phyloP scores from a whole-genome alignment of 805 yeast genomes.

The Ogataea henricii region DNA sequence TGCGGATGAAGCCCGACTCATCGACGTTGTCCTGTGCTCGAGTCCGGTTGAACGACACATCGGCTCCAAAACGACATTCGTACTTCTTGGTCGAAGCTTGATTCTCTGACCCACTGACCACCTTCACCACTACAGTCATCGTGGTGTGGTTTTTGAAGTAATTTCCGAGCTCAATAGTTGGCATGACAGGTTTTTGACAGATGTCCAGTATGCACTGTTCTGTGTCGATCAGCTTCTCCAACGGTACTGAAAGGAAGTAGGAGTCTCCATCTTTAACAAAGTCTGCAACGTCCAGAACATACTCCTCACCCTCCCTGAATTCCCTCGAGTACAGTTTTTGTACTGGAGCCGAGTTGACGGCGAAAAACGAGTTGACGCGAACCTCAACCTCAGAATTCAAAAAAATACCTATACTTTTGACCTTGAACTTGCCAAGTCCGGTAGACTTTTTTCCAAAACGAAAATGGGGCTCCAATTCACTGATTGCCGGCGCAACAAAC shows the following conservation, averaged over 20 bases:
- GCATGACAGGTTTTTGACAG: neutral
- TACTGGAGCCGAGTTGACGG: constrained; percentile 9
- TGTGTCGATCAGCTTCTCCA: neutral
- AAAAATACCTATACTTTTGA: constrained; percentile 4
- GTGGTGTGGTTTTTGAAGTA: neutral
- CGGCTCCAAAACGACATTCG: neutral
- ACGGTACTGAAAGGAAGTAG: neutral
- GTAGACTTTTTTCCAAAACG: constrained; percentile 13
- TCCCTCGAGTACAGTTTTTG: constrained; percentile 6
- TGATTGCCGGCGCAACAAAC: neutral
- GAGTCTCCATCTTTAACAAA: constrained; percentile 3
- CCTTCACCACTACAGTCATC: neutral
- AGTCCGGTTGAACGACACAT: neutral
- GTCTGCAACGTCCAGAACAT: constrained; percentile 17
- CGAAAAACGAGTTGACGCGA: constrained; percentile 4
- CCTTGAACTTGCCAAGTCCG: constrained; percentile 18
- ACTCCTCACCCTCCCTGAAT: constrained; percentile 12
- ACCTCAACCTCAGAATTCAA: constrained; percentile 12
- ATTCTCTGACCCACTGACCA: neutral
- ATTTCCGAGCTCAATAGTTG: neutral
- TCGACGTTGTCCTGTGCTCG: neutral
- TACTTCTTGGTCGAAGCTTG: neutral
- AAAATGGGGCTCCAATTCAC: constrained; percentile 11
- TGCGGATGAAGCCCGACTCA: neutral
- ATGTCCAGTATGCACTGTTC: neutral